Conservation (phyloP, 805 yeast species). For the Saccharomycopsis fibuligera region DNA sequence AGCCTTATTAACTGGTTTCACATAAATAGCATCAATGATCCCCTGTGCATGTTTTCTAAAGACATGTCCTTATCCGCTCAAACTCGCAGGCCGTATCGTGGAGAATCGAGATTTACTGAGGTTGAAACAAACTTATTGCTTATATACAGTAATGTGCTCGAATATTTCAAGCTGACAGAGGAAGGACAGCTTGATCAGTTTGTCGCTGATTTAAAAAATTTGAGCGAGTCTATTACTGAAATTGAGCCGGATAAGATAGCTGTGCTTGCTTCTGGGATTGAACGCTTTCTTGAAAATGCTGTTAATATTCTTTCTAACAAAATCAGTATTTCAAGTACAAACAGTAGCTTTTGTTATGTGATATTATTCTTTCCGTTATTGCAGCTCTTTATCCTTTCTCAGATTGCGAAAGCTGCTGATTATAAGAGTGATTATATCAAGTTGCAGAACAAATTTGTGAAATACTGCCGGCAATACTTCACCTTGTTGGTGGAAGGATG, state of each 20-base stretch:
- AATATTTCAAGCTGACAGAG: constrained; percentile 4
- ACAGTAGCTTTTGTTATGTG: constrained; percentile 9
- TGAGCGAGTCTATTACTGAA: constrained; percentile 4
- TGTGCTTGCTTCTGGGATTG: constrained; percentile 1
- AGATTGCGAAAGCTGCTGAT: not conserved
- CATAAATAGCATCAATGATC: not conserved
- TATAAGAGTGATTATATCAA: not conserved
- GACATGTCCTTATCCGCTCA: no score
- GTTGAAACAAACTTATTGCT: constrained; percentile 5
- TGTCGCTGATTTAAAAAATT: constrained; percentile 2
- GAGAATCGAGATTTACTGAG: not conserved
- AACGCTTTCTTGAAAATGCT: constrained; percentile 13
- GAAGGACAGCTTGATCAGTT: constrained; percentile 4
- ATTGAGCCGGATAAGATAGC: not conserved
- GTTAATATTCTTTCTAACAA: constrained; percentile 5
- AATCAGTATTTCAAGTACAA: no score
- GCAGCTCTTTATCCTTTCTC: constrained; percentile 11
- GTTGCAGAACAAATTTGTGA: not conserved
- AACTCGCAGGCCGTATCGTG: not conserved
- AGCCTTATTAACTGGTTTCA: constrained; percentile 12
- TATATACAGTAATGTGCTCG: constrained; percentile 7
- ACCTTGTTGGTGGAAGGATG: constrained; percentile 7
- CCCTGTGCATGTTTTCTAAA: not conserved
- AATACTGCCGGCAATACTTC: constrained; percentile 2
- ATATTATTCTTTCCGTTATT: constrained; percentile 20